These are phyloP conservation scores for Suillus plorans DNA, from an alignment of 768 basidiomycete species.

Conservation along the genomic window DNA sequence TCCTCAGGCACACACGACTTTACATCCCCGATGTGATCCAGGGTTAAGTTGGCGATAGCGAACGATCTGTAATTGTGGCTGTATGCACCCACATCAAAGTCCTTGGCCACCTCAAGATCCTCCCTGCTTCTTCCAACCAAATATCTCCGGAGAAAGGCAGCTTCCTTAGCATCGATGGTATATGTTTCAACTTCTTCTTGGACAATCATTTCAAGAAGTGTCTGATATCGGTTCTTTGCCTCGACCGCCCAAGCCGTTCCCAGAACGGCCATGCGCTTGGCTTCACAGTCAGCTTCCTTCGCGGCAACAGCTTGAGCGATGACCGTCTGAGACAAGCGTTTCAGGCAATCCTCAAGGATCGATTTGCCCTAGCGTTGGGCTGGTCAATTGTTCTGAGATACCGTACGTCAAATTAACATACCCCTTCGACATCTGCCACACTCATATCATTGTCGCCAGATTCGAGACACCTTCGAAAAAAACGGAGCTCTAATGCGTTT, in stretches of 20 bases:
- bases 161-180: neutral
- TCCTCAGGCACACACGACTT: too few relatives aligned
- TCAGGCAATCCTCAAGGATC: neutral
- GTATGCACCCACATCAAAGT: neutral
- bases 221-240: neutral
- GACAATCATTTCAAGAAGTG: neutral
- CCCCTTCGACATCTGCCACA: neutral
- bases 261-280: neutral
- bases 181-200: neutral
- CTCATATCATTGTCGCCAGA: neutral
- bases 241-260: neutral
- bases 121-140: neutral
- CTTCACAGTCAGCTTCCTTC: neutral
- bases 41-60: too few relatives aligned
- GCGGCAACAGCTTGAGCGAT: neutral
- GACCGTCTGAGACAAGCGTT: neutral
- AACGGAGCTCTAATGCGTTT: neutral
- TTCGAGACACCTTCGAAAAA: neutral
- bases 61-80: too few relatives aligned
- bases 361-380: neutral
- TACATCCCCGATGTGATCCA: too few relatives aligned
- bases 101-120: neutral
- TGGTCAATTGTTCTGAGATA: neutral
- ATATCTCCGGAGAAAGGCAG: neutral
- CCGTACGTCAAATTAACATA: neutral